A percentile compares a stretch with the other conserved stretches of the same genome.
Evolutionary conservation across 495 filamentous ascomycete genomes (phyloP).

Genomic region (Penicillium verhagenii): DNA sequence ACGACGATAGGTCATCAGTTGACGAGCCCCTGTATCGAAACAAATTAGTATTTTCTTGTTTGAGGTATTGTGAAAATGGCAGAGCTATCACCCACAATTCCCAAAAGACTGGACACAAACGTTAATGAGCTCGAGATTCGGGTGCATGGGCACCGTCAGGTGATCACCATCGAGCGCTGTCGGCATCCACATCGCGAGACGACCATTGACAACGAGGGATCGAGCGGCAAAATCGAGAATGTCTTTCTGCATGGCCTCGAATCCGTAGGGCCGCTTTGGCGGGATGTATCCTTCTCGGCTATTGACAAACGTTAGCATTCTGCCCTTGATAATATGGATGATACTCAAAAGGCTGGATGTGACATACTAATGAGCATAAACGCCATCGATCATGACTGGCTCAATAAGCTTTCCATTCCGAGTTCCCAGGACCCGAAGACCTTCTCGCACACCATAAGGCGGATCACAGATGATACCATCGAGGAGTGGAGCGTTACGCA

Average conservation of each 20-base stretch:
- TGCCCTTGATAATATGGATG: not conserved
- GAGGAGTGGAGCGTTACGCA: slow-evolving; percentile 58
- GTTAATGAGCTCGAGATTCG: slow-evolving; percentile 69
- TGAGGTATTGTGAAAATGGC: not conserved
- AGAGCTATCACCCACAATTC: slow-evolving; percentile 60
- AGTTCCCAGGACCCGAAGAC: slow-evolving; percentile 79
- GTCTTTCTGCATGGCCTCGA: slow-evolving; percentile 83
- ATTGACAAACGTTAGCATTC: not conserved
- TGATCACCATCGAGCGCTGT: slow-evolving; percentile 78
- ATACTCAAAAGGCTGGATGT: not conserved
- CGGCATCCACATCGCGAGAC: slow-evolving; percentile 96
- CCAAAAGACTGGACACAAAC: slow-evolving; percentile 85
- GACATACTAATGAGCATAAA: slow-evolving; percentile 64
- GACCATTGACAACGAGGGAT: slow-evolving; percentile 77
- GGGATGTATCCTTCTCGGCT: slow-evolving; percentile 79
- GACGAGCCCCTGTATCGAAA: slow-evolving; percentile 65
- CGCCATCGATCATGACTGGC: slow-evolving; percentile 67
- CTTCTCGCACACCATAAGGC: slow-evolving; percentile 95
- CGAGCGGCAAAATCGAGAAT: slow-evolving; percentile 78
- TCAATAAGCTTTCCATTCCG: slow-evolving; percentile 62
- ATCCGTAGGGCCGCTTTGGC: slow-evolving; percentile 88
- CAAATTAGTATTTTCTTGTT: not conserved
- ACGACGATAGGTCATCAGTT: slow-evolving; percentile 80
- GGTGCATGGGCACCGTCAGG: slow-evolving; percentile 74
- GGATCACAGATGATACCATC: slow-evolving; percentile 97